Percentiles rank a stretch among this genome's conserved stretches.
Evolutionary conservation across 352 stramenopile species (phyloP).

Genomic region (Halophytophthora batemanensis): DNA sequence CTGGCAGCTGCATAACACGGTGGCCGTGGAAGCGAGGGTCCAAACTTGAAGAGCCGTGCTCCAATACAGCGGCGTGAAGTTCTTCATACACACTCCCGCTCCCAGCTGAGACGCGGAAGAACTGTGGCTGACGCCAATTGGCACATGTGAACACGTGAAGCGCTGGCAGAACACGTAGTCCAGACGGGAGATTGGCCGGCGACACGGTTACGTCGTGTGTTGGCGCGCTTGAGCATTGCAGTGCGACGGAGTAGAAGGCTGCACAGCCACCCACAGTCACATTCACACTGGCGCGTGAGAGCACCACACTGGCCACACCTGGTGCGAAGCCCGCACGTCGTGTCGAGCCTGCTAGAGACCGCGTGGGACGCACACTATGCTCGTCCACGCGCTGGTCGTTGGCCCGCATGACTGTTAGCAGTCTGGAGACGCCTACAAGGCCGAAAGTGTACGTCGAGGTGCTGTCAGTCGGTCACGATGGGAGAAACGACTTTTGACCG

Average conservation of each 20-base stretch:
- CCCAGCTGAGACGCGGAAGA: conserved; percentile 45
- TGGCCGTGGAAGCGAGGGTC: conserved; percentile 50
- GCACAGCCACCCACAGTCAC: conserved; percentile 42
- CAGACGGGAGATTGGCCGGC: conserved; percentile 42
- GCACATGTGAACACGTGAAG: conserved; percentile 43
- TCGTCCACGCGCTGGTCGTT: not conserved
- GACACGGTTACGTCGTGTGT: conserved; percentile 44
- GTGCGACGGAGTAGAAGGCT: conserved; percentile 52
- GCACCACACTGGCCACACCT: conserved; percentile 34
- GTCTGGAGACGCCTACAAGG: conserved; percentile 6
- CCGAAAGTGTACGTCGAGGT: not conserved
- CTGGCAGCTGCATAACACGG: conserved; percentile 32
- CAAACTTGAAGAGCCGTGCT: conserved; percentile 45
- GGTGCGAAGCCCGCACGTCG: conserved; percentile 18
- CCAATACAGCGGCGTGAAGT: conserved; percentile 25
- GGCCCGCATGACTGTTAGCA: not conserved
- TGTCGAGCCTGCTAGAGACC: not conserved
- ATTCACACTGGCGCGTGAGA: conserved; percentile 28
- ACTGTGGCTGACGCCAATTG: conserved; percentile 47
- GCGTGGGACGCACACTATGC: no score
- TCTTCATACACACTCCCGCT: conserved; percentile 27
- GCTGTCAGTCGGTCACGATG: not conserved
- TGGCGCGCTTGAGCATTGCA: conserved; percentile 36
- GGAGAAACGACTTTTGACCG: not conserved
- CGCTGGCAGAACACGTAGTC: conserved; percentile 45